Percentiles rank a stretch among this genome's conserved stretches.
Conservation (phyloP, 495 filamentous ascomycete genomes). For the Hypoxylon intermedium region DNA sequence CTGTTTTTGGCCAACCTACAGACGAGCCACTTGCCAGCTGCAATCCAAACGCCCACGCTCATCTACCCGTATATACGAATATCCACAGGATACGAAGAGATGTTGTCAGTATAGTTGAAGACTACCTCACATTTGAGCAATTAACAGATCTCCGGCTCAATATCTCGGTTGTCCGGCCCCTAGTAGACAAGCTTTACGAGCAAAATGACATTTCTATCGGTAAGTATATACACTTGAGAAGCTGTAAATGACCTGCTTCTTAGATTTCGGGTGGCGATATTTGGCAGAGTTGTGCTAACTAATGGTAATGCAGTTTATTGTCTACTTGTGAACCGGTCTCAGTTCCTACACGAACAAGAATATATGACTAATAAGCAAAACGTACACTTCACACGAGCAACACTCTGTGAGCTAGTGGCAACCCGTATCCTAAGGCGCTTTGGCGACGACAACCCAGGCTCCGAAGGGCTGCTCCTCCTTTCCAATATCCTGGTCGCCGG, state of each 20-base stretch:
- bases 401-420: slow-evolving; percentile 73
- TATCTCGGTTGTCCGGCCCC: slow-evolving; percentile 69
- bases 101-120: slow-evolving; percentile 59
- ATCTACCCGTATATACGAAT: slow-evolving; percentile 61
- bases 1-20: slow-evolving; percentile 22
- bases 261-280: too few species aligned
- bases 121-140: slow-evolving; percentile 67
- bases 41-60: slow-evolving; percentile 45
- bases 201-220: slow-evolving; percentile 71
- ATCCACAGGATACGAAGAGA: slow-evolving; percentile 61
- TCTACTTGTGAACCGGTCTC: slow-evolving; percentile 72
- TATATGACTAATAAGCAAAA: slow-evolving; percentile 72
- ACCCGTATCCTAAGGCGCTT: slow-evolving; percentile 69
- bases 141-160: slow-evolving; percentile 73
- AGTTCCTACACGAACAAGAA: slow-evolving; percentile 71
- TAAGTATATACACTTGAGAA: slow-evolving; percentile 36
- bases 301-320: slow-evolving; percentile 58
- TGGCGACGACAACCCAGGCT: slow-evolving; percentile 70
- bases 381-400: slow-evolving; percentile 69
- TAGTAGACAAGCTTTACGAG: slow-evolving; percentile 74
- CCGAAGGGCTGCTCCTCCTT: slow-evolving; percentile 67
- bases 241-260: too few species aligned
- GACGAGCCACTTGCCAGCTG: slow-evolving; percentile 37
- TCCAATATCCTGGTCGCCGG: slow-evolving; percentile 75
- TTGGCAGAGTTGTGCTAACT: background rate